Evolutionary conservation across 371 early-diverging fungal genomes (phyloP).

Genomic region (Mortierella sp.): DNA sequence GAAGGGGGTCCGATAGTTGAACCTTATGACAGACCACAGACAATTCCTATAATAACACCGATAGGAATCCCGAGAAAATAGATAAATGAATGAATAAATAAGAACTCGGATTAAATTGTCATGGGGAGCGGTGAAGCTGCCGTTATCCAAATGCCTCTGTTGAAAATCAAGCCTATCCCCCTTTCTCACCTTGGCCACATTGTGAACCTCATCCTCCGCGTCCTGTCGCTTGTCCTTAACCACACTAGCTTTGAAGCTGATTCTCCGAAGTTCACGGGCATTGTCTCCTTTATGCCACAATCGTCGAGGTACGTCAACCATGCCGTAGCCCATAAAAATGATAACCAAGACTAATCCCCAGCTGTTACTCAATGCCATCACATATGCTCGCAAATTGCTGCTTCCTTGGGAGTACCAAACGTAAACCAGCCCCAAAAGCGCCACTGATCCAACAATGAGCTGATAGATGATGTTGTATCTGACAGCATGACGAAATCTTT

Average conservation of each 20-base stretch:
- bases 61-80: not conserved
- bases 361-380: conserved; percentile 95
- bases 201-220: conserved; percentile 78
- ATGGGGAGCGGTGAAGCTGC: not conserved
- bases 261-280: conserved; percentile 68
- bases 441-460: conserved; percentile 71
- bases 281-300: conserved; percentile 84
- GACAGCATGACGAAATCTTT: conserved; percentile 75
- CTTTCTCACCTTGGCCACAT: conserved; percentile 70
- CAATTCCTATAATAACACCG: conserved; percentile 27
- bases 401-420: conserved; percentile 70
- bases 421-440: conserved; percentile 73
- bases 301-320: conserved; percentile 89
- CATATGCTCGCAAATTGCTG: conserved; percentile 72
- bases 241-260: conserved; percentile 77
- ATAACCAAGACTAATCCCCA: conserved; percentile 92
- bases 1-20: conserved; percentile 61
- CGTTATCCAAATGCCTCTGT: not conserved
- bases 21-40: conserved; percentile 60
- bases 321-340: conserved; percentile 92
- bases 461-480: conserved; percentile 88
- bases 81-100: not conserved
- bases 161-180: not conserved
- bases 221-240: conserved; percentile 84
- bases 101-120: not conserved